These are phyloP conservation scores for Glycine soja DNA, from an alignment of 306 rosid species.

Conservation along the genomic window DNA sequence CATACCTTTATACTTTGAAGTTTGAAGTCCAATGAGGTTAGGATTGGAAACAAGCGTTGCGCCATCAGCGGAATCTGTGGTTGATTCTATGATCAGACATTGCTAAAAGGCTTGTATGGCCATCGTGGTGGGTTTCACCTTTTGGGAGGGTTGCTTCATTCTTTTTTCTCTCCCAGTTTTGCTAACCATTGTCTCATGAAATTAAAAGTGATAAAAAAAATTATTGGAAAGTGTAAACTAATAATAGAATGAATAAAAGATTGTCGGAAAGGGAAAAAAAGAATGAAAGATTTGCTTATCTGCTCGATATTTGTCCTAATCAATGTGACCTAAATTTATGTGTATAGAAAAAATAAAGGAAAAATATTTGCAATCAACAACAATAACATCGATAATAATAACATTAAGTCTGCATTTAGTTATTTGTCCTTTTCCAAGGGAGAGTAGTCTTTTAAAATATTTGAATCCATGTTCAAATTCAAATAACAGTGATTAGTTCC, in stretches of 20 bases:
- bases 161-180: neutral
- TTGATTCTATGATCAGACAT: conserved; percentile 19
- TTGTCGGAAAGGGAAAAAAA: neutral
- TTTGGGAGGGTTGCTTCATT: conserved; percentile 12
- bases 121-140: conserved; percentile 42
- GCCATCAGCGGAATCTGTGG: conserved; percentile 27
- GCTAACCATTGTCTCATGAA: neutral
- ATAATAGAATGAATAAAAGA: neutral
- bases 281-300: neutral
- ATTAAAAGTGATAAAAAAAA: neutral
- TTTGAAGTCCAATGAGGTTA: conserved; percentile 24
- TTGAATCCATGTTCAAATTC: too few relatives aligned
- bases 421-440: too few relatives aligned
- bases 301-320: neutral
- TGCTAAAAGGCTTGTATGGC: conserved; percentile 30
- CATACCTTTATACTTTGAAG: too few relatives aligned
- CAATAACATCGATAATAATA: too few relatives aligned
- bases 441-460: too few relatives aligned
- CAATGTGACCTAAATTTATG: neutral
- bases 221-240: conserved; percentile 9
- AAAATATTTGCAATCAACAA: too few relatives aligned
- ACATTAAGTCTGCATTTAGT: too few relatives aligned
- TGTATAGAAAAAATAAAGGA: neutral
- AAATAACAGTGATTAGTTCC: neutral
- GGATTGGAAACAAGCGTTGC: conserved; percentile 27